A percentile compares a stretch with the other conserved stretches of the same genome.
phyloP scores from a whole-genome alignment of 139 green algal genomes.

The Bryopsis sp. region DNA sequence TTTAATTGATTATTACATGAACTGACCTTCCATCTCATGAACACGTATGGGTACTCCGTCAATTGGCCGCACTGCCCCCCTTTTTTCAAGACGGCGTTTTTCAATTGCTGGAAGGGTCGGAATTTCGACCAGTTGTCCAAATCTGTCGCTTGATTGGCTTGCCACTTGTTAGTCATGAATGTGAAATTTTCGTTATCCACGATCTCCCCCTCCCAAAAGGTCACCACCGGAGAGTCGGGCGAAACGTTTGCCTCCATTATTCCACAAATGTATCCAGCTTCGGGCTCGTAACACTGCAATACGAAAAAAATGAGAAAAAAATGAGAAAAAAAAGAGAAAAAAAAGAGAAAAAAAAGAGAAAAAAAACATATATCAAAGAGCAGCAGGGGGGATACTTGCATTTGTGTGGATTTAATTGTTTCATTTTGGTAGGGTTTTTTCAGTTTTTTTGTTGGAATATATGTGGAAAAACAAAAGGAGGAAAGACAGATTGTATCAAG shows the following conservation, averaged over 20 bases:
- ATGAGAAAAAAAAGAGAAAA: neutral
- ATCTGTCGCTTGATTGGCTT: constrained; percentile 15
- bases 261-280: constrained; percentile 13
- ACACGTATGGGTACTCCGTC: constrained; percentile 13
- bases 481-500: too few relatives aligned
- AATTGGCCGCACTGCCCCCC: neutral
- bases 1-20: too few relatives aligned
- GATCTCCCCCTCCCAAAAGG: constrained; percentile 70
- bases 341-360: neutral
- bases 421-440: neutral
- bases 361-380: neutral
- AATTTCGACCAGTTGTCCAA: constrained; percentile 5
- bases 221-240: constrained; percentile 31
- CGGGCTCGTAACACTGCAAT: neutral
- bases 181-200: constrained; percentile 62
- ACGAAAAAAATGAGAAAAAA: neutral
- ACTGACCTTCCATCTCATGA: constrained; percentile 17
- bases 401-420: neutral
- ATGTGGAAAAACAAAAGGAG: too few relatives aligned
- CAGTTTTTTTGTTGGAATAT: neutral
- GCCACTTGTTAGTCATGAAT: constrained; percentile 66
- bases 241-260: neutral
- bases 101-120: neutral
- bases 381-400: neutral
- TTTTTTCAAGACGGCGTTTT: neutral